These are phyloP conservation scores for Globisporangium paroecandrum DNA, from an alignment of 352 stramenopile genomes.

Conservation along the genomic window DNA sequence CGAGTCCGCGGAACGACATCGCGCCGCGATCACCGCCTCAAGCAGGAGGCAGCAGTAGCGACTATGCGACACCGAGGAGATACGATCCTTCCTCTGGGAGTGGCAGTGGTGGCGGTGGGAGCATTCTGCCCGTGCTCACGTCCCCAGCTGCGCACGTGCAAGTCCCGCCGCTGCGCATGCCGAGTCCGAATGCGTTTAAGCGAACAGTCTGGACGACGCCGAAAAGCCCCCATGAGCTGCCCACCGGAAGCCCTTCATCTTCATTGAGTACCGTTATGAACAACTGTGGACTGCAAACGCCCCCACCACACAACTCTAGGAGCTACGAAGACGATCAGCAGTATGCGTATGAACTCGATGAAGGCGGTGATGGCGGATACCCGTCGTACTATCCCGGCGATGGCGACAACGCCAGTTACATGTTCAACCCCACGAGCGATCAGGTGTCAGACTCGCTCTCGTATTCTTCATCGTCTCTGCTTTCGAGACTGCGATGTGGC, in stretches of 20 bases:
- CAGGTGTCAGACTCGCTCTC: not conserved
- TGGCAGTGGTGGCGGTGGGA: constrained; percentile 17
- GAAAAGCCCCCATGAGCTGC: constrained; percentile 13
- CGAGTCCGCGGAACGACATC: constrained; percentile 32
- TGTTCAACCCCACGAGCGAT: not conserved
- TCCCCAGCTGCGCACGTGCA: constrained; percentile 10
- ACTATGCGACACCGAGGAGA: constrained; percentile 18
- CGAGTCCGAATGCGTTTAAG: constrained; percentile 33
- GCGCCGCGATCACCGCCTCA: constrained; percentile 11
- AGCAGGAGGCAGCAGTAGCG: not conserved
- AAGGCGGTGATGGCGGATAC: not conserved
- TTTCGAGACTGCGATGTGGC: not conserved
- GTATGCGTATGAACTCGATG: not conserved
- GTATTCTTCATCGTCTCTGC: not conserved
- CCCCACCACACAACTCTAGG: not conserved
- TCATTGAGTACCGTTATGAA: not conserved
- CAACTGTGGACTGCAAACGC: not conserved
- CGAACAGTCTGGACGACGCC: constrained; percentile 47
- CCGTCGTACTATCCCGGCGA: not conserved
- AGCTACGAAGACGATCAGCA: not conserved
- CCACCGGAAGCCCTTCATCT: not conserved
- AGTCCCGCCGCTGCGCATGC: constrained; percentile 6
- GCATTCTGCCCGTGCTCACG: constrained; percentile 37
- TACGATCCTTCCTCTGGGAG: not conserved
- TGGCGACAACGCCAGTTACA: constrained; percentile 3